Base-by-base conservation (phyloP, 2,329 filamentous ascomycete species). In the Eutypella sp. region DNA sequence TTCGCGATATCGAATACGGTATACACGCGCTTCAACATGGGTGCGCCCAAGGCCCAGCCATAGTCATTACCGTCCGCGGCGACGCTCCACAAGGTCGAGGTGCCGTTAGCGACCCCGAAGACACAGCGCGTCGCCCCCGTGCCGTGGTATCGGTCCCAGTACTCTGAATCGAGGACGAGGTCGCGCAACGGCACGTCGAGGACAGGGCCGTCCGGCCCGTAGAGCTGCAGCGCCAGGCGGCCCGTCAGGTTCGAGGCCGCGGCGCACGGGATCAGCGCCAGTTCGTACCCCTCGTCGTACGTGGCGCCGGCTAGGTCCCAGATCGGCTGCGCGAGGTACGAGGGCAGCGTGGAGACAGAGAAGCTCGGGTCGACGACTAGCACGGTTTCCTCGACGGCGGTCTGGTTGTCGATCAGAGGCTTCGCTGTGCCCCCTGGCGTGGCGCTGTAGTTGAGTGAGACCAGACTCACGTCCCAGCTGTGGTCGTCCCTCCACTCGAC, bases 1-100 rank as follows among this genome's bases (percentile, higher is more conserved):
- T 64, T 64, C 38, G 50, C 58, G 11, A 60, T 45, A 47, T 67
- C 64, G 41, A 65, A 65, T 4, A 63, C 63, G 40, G 58, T 51
- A 48, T 67, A 67, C 11, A 50, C 53, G n/a, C 60, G 57, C 25
- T 59, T 59, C 27, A 66, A 47, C 36, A 64, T 29, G 15, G 53
- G 45, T 46, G 51, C 50, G 15, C 61, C 57, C 3, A 67, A 34
- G 19, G 24, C 5, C 29, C 29, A 46, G 22, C 39, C 36, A 6
- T 13, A 20, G 16, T 37, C 41, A 34, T 40, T 55, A 41, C 46
- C 57, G 11, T 48, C 39, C 15, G 13, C 44, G 9, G 47, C 54
- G 37, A 42, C 42, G 41, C 45, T 54, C 24, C 34, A 22, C 9
- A 16, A 36, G 9, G 16, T 19, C 6, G 34, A 46, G 19, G 27